Conservation (phyloP, 2,329 filamentous ascomycete genomes). For the Hypoxylon sp. region DNA sequence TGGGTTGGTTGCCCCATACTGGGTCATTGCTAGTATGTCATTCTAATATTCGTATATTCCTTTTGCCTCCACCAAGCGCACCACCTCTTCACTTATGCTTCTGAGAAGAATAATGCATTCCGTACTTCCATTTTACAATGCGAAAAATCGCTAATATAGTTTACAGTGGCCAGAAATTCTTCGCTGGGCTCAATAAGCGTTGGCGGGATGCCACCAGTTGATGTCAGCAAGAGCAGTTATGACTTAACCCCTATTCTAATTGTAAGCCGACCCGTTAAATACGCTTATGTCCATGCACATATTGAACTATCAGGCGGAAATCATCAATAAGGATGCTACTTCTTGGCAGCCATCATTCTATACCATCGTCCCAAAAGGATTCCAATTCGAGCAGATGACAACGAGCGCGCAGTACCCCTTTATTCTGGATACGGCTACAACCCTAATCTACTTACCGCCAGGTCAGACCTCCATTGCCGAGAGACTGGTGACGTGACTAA, state of each 20-base stretch:
- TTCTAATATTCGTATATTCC: not conserved
- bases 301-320: slow-evolving; percentile 56
- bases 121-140: not conserved
- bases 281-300: no score
- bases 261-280: slow-evolving; percentile 50
- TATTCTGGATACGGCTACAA: slow-evolving; percentile 66
- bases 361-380: slow-evolving; percentile 64
- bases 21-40: slow-evolving; percentile 57
- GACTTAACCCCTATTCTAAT: slow-evolving; percentile 59
- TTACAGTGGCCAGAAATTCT: slow-evolving; percentile 59
- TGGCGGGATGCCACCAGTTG: slow-evolving; percentile 60
- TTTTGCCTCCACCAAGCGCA: not conserved
- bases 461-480: slow-evolving; percentile 57
- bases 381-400: slow-evolving; percentile 58
- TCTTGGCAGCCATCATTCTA: slow-evolving; percentile 65
- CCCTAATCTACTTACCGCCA: slow-evolving; percentile 63
- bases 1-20: slow-evolving; percentile 59
- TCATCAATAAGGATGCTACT: slow-evolving; percentile 54
- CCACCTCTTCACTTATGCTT: not conserved
- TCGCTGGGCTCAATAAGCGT: slow-evolving; percentile 61
- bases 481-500: slow-evolving; percentile 50
- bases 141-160: not conserved
- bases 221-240: slow-evolving; percentile 46
- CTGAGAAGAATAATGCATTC: not conserved
- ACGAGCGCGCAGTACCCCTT: slow-evolving; percentile 61